phyloP scores from a whole-genome alignment of 306 rosid genomes.

The Quercus mongolica region DNA sequence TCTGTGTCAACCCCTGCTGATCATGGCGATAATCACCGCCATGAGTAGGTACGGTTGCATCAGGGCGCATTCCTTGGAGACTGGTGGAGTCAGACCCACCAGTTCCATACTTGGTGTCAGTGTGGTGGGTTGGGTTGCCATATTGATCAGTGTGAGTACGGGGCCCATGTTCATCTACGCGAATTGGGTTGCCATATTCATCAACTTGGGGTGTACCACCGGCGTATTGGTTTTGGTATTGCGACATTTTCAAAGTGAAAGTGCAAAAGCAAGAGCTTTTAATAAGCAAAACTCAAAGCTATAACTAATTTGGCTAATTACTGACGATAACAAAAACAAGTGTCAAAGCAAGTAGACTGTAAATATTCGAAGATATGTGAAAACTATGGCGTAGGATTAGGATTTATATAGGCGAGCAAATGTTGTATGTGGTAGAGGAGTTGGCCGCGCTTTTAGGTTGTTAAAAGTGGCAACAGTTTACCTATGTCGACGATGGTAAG shows the following conservation, averaged over 20 bases:
- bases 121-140: slow-evolving; percentile 21
- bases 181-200: slow-evolving; percentile 6
- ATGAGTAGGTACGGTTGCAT: background rate
- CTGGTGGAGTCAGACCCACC: background rate
- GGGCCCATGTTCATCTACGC: background rate
- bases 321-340: no score
- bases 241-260: slow-evolving; percentile 25
- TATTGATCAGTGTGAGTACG: slow-evolving; percentile 18
- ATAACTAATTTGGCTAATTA: no score
- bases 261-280: background rate
- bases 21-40: slow-evolving; percentile 17
- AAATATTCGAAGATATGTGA: background rate
- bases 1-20: slow-evolving; percentile 42
- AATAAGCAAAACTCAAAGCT: no score
- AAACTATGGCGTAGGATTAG: background rate
- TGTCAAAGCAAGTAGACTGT: background rate
- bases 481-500: no score
- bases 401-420: background rate
- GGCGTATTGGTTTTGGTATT: slow-evolving; percentile 13
- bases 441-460: background rate
- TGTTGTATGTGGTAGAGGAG: background rate
- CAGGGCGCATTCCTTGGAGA: background rate
- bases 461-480: background rate
- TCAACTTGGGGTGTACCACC: background rate
- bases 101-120: background rate